These are phyloP conservation scores for Erucastrum elatum DNA, from an alignment of 345 rosid genomes.

Conservation along the genomic window DNA sequence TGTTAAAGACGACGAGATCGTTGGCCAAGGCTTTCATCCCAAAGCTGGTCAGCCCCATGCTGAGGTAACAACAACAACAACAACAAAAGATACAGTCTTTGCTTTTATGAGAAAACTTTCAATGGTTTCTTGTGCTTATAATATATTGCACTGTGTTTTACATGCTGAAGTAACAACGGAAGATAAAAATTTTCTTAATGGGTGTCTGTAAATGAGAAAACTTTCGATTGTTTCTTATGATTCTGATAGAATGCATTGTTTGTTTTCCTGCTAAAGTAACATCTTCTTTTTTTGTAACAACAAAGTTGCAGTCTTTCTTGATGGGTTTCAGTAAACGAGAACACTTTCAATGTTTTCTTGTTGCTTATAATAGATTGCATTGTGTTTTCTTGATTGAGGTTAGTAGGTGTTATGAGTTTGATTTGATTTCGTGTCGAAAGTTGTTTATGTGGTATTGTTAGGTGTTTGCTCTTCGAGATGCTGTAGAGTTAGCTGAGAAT, in stretches of 20 bases:
- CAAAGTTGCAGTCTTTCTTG: no score
- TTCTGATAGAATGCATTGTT: no score
- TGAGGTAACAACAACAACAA: slow-evolving; percentile 53
- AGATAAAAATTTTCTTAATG: neutral
- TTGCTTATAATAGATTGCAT: neutral
- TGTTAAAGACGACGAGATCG: slow-evolving; percentile 78
- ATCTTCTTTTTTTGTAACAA: no score
- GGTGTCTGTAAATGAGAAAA: no score
- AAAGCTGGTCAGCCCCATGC: slow-evolving; percentile 98
- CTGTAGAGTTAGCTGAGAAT: slow-evolving; percentile 71
- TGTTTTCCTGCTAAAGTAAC: no score
- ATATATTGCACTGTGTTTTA: neutral
- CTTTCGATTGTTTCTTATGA: no score
- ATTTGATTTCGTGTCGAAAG: neutral
- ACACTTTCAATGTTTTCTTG: neutral
- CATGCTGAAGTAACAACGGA: slow-evolving; percentile 76
- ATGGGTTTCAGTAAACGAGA: neutral
- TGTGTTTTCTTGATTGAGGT: no score
- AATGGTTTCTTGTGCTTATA: neutral
- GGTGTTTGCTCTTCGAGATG: slow-evolving; percentile 88
- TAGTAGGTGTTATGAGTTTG: neutral
- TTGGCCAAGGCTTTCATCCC: slow-evolving; percentile 94
- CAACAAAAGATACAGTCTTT: neutral
- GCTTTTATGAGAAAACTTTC: slow-evolving; percentile 19
- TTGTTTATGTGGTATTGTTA: slow-evolving; percentile 18